A percentile compares a stretch with the other conserved stretches of the same genome.
Conservation (phyloP, 345 rosid species). For the Aethionema arabicum region DNA sequence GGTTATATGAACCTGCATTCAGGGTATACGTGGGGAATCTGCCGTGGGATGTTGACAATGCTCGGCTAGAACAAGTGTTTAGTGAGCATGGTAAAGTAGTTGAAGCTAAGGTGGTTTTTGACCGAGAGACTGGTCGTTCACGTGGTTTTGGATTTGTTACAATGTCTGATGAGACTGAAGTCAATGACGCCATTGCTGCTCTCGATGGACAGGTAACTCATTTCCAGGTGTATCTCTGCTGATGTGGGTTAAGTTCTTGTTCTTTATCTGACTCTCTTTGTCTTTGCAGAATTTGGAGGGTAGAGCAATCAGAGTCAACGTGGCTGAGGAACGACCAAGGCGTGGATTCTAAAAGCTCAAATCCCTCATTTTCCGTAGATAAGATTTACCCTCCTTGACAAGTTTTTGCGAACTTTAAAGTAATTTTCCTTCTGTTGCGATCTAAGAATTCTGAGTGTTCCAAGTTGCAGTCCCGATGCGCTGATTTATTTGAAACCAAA, state of each 20-base stretch:
- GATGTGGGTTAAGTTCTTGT: background rate
- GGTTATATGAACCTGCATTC: conserved; percentile 38
- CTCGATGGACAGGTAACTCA: conserved; percentile 73
- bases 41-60: conserved; percentile 65
- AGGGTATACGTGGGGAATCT: conserved; percentile 72
- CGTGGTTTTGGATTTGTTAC: conserved; percentile 85
- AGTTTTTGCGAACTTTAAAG: background rate
- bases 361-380: conserved; percentile 3
- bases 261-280: background rate
- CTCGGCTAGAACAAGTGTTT: conserved; percentile 64
- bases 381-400: conserved; percentile 1
- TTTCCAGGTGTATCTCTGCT: background rate
- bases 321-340: conserved; percentile 67
- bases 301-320: conserved; percentile 69
- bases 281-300: conserved; percentile 71
- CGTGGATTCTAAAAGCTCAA: conserved; percentile 43
- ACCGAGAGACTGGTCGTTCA: conserved; percentile 74
- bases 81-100: conserved; percentile 75
- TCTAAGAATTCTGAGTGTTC: background rate
- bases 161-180: conserved; percentile 61
- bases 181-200: conserved; percentile 76
- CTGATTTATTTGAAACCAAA: background rate
- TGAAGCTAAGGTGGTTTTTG: conserved; percentile 62
- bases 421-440: background rate
- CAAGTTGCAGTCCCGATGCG: background rate